phyloP scores from a whole-genome alignment of 2,329 filamentous ascomycete species.

The Rhynchosporium graminicola region DNA sequence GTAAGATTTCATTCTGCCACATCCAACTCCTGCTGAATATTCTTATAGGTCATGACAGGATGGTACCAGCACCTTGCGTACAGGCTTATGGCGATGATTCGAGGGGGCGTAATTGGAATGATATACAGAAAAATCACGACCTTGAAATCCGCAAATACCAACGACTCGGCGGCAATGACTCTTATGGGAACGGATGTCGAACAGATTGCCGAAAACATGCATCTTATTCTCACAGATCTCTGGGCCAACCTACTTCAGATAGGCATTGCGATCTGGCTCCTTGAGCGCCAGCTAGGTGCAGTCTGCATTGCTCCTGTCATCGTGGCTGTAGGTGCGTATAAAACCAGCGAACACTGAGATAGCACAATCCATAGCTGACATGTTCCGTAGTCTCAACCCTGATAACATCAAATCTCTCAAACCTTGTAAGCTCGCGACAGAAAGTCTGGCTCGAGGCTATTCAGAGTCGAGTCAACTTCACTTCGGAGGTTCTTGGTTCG shows the following conservation, averaged over 20 bases:
- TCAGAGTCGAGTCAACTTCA: slow-evolving; percentile 10
- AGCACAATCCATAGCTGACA: background rate
- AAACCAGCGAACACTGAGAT: background rate
- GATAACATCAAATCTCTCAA: slow-evolving; percentile 5
- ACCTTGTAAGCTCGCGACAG: background rate
- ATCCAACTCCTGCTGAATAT: background rate
- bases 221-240: slow-evolving; percentile 5
- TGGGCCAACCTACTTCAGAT: slow-evolving; percentile 14
- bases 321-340: slow-evolving; percentile 8
- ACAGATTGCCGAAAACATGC: slow-evolving; percentile 5
- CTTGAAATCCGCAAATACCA: background rate
- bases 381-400: slow-evolving; percentile 1
- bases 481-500: slow-evolving; percentile 1
- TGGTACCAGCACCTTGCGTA: slow-evolving; percentile 14
- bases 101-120: slow-evolving; percentile 10
- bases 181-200: slow-evolving; percentile 44
- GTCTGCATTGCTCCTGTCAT: slow-evolving; percentile 6
- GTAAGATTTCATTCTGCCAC: background rate
- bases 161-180: slow-evolving; percentile 34
- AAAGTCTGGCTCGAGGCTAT: slow-evolving; percentile 13
- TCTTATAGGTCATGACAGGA: background rate
- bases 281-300: slow-evolving; percentile 4
- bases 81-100: slow-evolving; percentile 9
- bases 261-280: slow-evolving; percentile 8
- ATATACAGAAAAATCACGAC: slow-evolving; percentile 14